phyloP scores from a whole-genome alignment of 305 asterid genomes.

The Rubia peregrina region DNA sequence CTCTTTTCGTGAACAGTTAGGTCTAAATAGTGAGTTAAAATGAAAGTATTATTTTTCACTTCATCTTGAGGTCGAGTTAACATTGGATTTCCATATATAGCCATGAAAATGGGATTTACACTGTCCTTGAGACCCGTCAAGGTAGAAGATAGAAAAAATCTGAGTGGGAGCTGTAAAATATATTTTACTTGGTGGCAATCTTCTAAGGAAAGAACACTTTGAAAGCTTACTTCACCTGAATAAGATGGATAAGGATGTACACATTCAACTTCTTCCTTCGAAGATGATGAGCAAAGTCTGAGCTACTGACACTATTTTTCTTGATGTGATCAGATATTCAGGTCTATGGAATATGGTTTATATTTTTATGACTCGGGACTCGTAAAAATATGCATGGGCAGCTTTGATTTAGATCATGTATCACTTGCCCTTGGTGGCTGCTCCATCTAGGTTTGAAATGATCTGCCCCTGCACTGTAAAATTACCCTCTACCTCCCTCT shows the following conservation, averaged over 20 bases:
- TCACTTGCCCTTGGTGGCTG: not conserved
- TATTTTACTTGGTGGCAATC: not conserved
- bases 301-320: not conserved
- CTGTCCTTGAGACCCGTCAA: not conserved
- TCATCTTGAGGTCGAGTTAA: not conserved
- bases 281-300: not conserved
- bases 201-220: not conserved
- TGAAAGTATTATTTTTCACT: not conserved
- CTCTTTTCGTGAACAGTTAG: not conserved
- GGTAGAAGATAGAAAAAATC: not conserved
- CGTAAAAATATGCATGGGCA: not conserved
- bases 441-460: not conserved
- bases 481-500: not conserved
- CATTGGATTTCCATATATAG: not conserved
- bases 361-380: not conserved
- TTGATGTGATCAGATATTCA: not conserved
- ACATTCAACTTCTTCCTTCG: constrained; percentile 3
- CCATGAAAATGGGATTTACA: not conserved
- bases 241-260: constrained; percentile 8
- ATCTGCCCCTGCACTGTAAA: not conserved
- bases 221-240: not conserved
- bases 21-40: not conserved
- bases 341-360: not conserved
- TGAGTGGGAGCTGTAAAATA: not conserved
- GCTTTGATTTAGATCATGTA: not conserved